A percentile compares a stretch with the other conserved stretches of the same genome.
Conservation (phyloP, 2,329 filamentous ascomycete species). For the Pleomassaria siparia region DNA sequence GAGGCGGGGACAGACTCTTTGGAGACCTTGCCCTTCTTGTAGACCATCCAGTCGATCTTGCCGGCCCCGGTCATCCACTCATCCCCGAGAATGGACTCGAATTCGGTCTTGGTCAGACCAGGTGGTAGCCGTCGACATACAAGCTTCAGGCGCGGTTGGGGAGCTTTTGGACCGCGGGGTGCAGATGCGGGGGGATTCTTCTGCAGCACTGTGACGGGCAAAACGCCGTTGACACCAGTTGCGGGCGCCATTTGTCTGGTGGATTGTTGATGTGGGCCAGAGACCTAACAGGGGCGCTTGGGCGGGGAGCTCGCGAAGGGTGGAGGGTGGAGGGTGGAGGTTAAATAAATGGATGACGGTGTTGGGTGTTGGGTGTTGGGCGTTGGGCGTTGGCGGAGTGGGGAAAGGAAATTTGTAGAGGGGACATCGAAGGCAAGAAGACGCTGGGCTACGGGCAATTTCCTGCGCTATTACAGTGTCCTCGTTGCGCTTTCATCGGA, state of each 20-base stretch:
- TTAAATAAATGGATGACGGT: no score
- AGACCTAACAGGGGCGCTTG: neutral
- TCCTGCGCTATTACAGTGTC: neutral
- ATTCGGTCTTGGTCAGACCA: slow-evolving; percentile 78
- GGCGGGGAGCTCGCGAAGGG: neutral
- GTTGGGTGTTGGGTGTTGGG: slow-evolving; percentile 5
- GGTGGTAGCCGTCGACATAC: slow-evolving; percentile 83
- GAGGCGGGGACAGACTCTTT: slow-evolving; percentile 65
- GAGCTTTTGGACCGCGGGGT: slow-evolving; percentile 41
- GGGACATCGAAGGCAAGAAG: slow-evolving; percentile 16
- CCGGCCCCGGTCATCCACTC: slow-evolving; percentile 82
- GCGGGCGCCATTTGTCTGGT: slow-evolving; percentile 30
- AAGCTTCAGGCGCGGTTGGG: slow-evolving; percentile 74
- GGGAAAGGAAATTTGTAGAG: slow-evolving; percentile 13
- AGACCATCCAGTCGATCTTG: slow-evolving; percentile 83
- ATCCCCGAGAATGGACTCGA: slow-evolving; percentile 68
- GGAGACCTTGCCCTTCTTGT: slow-evolving; percentile 73
- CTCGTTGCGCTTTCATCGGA: neutral
- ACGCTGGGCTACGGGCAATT: neutral
- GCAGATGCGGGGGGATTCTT: slow-evolving; percentile 34
- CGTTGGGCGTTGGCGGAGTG: slow-evolving; percentile 7
- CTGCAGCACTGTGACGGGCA: slow-evolving; percentile 41
- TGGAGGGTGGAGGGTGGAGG: neutral
- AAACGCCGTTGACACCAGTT: slow-evolving; percentile 40
- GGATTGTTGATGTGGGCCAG: slow-evolving; percentile 5